Conservation (phyloP, 345 rosid species). For the Mercurialis annua region DNA sequence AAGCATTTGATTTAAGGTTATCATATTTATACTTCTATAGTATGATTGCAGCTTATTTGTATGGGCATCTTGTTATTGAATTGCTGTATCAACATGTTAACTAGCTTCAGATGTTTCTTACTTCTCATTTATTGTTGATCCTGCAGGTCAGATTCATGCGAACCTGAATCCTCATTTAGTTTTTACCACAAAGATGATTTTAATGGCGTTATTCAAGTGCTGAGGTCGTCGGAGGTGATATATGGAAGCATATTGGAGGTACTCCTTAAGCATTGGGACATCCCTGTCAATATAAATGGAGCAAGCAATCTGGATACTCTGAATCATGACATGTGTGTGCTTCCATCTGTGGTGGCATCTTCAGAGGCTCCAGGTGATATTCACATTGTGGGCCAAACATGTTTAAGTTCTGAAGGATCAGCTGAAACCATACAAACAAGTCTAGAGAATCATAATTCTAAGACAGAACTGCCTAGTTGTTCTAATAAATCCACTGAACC, state of each 20-base stretch:
- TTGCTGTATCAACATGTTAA: neutral
- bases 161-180: conserved; percentile 39
- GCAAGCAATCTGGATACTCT: conserved; percentile 33
- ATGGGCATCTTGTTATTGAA: neutral
- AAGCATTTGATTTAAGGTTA: neutral
- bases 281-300: conserved; percentile 37
- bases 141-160: conserved; percentile 77
- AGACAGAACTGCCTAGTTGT: conserved; percentile 30
- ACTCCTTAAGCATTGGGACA: conserved; percentile 60
- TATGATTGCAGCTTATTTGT: neutral
- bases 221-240: conserved; percentile 50
- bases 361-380: conserved; percentile 34
- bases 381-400: conserved; percentile 25
- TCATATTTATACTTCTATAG: neutral
- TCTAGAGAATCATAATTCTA: conserved; percentile 36
- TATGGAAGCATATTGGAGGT: conserved; percentile 55
- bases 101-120: conserved; percentile 18
- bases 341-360: conserved; percentile 21
- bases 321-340: conserved; percentile 24
- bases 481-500: conserved; percentile 20
- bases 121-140: conserved; percentile 15
- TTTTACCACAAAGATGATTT: conserved; percentile 68
- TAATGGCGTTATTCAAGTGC: conserved; percentile 50
- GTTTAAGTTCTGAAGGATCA: conserved; percentile 54
- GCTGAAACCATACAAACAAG: conserved; percentile 55